Conservation (phyloP, 805 yeast species). For the Schwanniomyces yamadae region DNA sequence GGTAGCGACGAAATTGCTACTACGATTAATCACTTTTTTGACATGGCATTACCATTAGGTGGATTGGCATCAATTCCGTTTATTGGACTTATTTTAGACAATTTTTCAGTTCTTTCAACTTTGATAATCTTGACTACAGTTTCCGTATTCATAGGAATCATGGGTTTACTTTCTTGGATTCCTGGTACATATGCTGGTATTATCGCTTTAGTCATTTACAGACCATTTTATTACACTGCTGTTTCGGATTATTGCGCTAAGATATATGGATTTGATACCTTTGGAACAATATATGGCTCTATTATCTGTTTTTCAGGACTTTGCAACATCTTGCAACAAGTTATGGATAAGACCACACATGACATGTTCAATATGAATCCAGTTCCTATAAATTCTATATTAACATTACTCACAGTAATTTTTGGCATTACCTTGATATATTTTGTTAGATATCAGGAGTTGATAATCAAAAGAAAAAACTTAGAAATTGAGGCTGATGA, state of each 20-base stretch:
- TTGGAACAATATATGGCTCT: slow-evolving; percentile 89
- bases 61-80: slow-evolving; percentile 86
- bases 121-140: slow-evolving; percentile 50
- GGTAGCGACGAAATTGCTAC: slow-evolving; percentile 49
- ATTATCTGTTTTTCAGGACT: slow-evolving; percentile 80
- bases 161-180: slow-evolving; percentile 60
- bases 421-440: slow-evolving; percentile 47
- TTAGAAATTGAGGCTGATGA: slow-evolving; percentile 64
- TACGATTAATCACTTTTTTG: slow-evolving; percentile 70
- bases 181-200: slow-evolving; percentile 70
- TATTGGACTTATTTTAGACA: slow-evolving; percentile 78
- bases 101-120: slow-evolving; percentile 59
- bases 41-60: slow-evolving; percentile 83
- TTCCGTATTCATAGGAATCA: slow-evolving; percentile 65
- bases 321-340: slow-evolving; percentile 71
- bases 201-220: slow-evolving; percentile 67
- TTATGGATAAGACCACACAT: slow-evolving; percentile 71
- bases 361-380: slow-evolving; percentile 70
- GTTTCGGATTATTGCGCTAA: slow-evolving; percentile 90
- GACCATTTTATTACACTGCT: slow-evolving; percentile 92
- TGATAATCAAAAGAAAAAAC: slow-evolving; percentile 45
- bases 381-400: slow-evolving; percentile 62
- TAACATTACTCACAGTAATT: slow-evolving; percentile 55
- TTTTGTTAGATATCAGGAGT: slow-evolving; percentile 44
- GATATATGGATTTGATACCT: slow-evolving; percentile 88